Percentiles rank a stretch among this genome's conserved stretches.
These are phyloP conservation scores for Lentinula lateritia DNA, from an alignment of 768 basidiomycete genomes.

Conservation along the genomic window DNA sequence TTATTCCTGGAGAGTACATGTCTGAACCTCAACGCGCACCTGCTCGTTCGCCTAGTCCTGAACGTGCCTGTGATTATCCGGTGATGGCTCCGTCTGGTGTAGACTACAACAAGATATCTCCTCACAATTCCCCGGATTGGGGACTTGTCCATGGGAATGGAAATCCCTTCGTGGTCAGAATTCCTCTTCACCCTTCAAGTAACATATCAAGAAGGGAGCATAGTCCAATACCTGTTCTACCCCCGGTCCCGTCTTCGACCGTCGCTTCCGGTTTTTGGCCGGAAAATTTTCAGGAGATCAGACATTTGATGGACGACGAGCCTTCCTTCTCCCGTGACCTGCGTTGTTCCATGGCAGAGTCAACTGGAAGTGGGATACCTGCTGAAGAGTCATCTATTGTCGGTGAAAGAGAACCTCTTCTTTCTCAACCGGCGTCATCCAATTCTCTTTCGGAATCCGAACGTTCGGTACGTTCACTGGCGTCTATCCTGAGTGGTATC, in stretches of 20 bases:
- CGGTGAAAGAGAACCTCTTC: slow-evolving; percentile 19
- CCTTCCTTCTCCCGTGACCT: slow-evolving; percentile 2
- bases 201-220: background rate
- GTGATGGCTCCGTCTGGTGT: background rate
- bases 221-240: background rate
- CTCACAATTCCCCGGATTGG: background rate
- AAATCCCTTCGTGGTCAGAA: background rate
- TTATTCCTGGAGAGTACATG: background rate
- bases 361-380: background rate
- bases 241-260: background rate
- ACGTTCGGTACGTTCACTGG: slow-evolving; percentile 18
- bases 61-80: background rate
- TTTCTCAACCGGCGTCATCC: slow-evolving; percentile 17
- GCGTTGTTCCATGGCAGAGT: background rate
- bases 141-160: background rate
- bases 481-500: slow-evolving; percentile 26
- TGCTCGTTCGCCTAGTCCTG: background rate
- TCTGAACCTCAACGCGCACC: background rate
- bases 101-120: background rate
- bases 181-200: background rate
- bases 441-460: slow-evolving; percentile 2
- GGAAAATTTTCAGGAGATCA: slow-evolving; percentile 30
- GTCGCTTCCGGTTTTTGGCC: slow-evolving; percentile 25
- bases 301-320: slow-evolving; percentile 20
- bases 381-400: slow-evolving; percentile 22